Evolutionary conservation across 164 flowering plant genomes (phyloP).

Genomic region (Vitis cinerea): DNA sequence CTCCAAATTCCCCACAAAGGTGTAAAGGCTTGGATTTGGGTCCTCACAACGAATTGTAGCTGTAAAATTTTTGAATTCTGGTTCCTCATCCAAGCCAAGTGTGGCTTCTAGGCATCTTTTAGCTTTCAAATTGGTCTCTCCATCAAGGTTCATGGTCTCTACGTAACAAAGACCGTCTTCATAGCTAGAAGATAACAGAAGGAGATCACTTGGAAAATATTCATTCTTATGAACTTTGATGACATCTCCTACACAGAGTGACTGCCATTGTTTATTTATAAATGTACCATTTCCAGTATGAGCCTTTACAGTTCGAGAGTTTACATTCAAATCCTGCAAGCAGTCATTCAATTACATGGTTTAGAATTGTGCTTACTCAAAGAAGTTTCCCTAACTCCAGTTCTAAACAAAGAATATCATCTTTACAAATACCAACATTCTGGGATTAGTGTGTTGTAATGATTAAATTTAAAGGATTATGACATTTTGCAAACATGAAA

Average conservation of each 20-base stretch:
- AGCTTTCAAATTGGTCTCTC: conserved; percentile 48
- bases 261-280: conserved; percentile 27
- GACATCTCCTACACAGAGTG: conserved; percentile 40
- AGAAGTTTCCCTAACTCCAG: no score
- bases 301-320: conserved; percentile 30
- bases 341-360: no score
- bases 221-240: conserved; percentile 42
- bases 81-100: conserved; percentile 28
- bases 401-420: no score
- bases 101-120: conserved; percentile 41
- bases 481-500: background rate
- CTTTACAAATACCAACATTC: no score
- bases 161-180: conserved; percentile 57
- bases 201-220: conserved; percentile 45
- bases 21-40: conserved; percentile 48
- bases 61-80: conserved; percentile 22
- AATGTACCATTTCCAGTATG: conserved; percentile 34
- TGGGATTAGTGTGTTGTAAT: no score
- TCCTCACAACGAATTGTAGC: conserved; percentile 42
- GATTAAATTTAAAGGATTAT: no score
- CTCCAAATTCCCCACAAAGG: conserved; percentile 49
- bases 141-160: conserved; percentile 59
- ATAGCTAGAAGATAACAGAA: conserved; percentile 37
- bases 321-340: conserved; percentile 54
- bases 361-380: no score